Percentiles rank a stretch among this genome's conserved stretches.
Conservation (phyloP, 768 basidiomycete genomes). For the Rhodocollybia butyracea region DNA sequence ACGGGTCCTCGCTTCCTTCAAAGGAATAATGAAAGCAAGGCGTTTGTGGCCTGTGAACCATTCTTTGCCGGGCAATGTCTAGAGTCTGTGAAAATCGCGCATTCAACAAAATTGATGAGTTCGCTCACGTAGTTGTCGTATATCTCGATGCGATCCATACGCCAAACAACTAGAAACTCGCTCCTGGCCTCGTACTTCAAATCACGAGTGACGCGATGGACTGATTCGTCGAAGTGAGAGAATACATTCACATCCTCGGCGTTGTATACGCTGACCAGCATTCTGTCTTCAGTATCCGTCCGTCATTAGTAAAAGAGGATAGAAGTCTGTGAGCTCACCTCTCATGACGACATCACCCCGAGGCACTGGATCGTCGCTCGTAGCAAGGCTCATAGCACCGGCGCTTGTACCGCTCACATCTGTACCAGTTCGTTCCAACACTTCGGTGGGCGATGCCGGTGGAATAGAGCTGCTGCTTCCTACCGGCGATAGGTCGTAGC, state of each 20-base stretch:
- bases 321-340: conserved; percentile 44
- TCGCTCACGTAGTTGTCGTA: conserved; percentile 78
- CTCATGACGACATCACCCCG: conserved; percentile 65
- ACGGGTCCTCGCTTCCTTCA: conserved; percentile 56
- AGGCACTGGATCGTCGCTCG: conserved; percentile 16
- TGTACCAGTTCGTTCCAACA: conserved; percentile 58
- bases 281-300: conserved; percentile 66
- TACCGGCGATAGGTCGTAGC: conserved; percentile 29
- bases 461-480: conserved; percentile 10
- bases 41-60: conserved; percentile 69
- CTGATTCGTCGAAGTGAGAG: conserved; percentile 58
- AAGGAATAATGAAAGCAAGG: conserved; percentile 75
- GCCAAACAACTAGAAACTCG: conserved; percentile 87
- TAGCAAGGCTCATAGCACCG: conserved; percentile 41
- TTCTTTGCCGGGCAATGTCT: conserved; percentile 68
- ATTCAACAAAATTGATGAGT: not conserved
- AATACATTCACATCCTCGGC: conserved; percentile 48
- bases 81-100: conserved; percentile 2
- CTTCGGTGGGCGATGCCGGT: conserved; percentile 56
- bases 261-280: conserved; percentile 78
- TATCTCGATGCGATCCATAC: conserved; percentile 72
- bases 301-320: conserved; percentile 14
- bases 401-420: conserved; percentile 64
- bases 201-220: conserved; percentile 61
- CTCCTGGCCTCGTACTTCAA: conserved; percentile 65